These are phyloP conservation scores for Saturnispora halmiae DNA, from an alignment of 805 yeast genomes.

Conservation along the genomic window DNA sequence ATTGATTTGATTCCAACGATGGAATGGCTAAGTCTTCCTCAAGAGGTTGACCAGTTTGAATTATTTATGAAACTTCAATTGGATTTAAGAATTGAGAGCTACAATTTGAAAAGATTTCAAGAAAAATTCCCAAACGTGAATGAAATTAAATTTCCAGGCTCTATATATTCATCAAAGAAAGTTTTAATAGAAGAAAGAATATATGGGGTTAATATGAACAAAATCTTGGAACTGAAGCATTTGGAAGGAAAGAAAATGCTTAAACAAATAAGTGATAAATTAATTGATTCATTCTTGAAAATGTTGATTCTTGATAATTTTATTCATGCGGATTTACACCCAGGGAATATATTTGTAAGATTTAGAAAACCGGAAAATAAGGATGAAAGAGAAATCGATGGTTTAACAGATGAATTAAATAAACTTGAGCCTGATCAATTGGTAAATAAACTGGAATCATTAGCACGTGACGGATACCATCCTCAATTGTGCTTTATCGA, in stretches of 20 bases:
- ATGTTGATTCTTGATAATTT: constrained; percentile 92
- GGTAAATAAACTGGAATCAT: constrained; percentile 36
- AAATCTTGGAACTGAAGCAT: constrained; percentile 47
- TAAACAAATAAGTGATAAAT: constrained; percentile 64
- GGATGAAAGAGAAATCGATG: constrained; percentile 39
- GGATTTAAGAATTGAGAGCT: constrained; percentile 83
- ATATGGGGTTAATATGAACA: constrained; percentile 74
- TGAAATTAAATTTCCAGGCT: constrained; percentile 74
- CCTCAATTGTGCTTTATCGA: constrained; percentile 90
- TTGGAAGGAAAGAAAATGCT: constrained; percentile 39
- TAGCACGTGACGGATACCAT: constrained; percentile 49
- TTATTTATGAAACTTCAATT: constrained; percentile 80
- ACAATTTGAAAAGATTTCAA: constrained; percentile 64
- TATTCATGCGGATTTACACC: constrained; percentile 94
- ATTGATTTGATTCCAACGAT: constrained; percentile 78
- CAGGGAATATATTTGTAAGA: constrained; percentile 76
- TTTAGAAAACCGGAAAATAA: constrained; percentile 36
- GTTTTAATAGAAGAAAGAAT: constrained; percentile 82
- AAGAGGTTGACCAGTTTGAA: constrained; percentile 84
- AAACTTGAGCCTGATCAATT: constrained; percentile 25
- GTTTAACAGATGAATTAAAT: constrained; percentile 35
- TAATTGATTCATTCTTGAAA: constrained; percentile 83
- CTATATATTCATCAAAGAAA: constrained; percentile 57
- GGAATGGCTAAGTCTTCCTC: constrained; percentile 96
- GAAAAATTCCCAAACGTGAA: constrained; percentile 49